Base-by-base conservation (phyloP, 2,329 filamentous ascomycete species). In the Epichloe amarillans region DNA sequence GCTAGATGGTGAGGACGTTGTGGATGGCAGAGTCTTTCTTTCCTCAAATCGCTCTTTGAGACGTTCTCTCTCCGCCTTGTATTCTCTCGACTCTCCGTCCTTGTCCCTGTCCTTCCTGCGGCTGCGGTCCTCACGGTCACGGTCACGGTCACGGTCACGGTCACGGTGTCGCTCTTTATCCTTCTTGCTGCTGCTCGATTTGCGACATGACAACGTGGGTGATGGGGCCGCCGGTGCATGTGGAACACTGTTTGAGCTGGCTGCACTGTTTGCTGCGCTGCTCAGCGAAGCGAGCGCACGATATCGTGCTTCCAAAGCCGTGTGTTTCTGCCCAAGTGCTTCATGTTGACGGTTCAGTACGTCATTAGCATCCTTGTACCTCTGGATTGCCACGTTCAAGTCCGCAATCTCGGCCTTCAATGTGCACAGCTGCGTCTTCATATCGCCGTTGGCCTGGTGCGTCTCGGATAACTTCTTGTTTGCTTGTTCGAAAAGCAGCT, bases 1-100 rank as follows among this genome's bases (percentile, higher is more conserved):
- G 12, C 51, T 50, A 51, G 56, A 48, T 33, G 57, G 50, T 46
- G 59, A 35, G 8, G 44, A 35, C 30, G 43, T 33, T 30, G 30
- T 21, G 19, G 39, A 35, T 10, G 38, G 19, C 23, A 4, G 26
- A 10, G 52, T 19, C 64, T 64, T 49, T 43, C 59, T 60, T 49
- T 67, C 63, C 35, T 67, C 67, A 53, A 70, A 69, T 30, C 67
- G 65, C 50, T 60, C 60, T 33, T 63, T 64, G 49, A 70, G 61
- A 15, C 67, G 66, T 45, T 66, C 64, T 56, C 66, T 66, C 48
- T 65, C 63, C 33, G 58, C 61, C 50, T 61, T 50, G 58, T 56
- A 49, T 54, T 60, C 46, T 60, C 21, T 51, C 15, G 14, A 19
- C 45, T 47, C 42, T 26, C 45, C 26, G 26, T 30, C 26, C 26